Base-by-base conservation (phyloP, 768 basidiomycete genomes). In the Serpula lacrymans region DNA sequence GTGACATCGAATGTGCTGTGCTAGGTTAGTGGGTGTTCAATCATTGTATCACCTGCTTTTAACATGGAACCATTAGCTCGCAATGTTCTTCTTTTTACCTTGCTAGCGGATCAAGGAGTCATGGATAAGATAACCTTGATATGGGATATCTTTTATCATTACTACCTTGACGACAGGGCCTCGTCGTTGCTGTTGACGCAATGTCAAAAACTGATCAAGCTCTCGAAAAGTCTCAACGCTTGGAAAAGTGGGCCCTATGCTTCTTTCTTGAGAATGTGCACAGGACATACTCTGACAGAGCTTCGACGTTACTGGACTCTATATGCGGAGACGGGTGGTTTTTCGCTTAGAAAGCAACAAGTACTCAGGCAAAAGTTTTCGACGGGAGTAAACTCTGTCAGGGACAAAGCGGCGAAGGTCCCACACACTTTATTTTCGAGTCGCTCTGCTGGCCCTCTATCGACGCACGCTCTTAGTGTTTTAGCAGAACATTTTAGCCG, bases 131-230 rank as follows among this genome's bases (percentile, higher is more conserved):
- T 45, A 2, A 42, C 61, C 3, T 39, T 37, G 27, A 37, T 61
- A 17, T 63, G 59, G 61, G 59, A 63, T 23, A 56, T 61, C 24
- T 54, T 61, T 25, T 63, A 61, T 43, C 61, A 61, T 38, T 34
- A 61, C 20, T 6, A 47, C 23, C 35, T 60, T 36, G 59, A 61
- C 36, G 42, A 47, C 32, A 47, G 34, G 2, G 55, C 61, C 1
- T 36, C 52, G 1, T 37, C 51, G 14, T 26, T 63, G 18, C 59
- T 60, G 37, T 26, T 50, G n/a, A 45, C 41, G n/a, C 59, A 60
- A 18, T 63, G 61, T 26, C 45, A 38, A 9, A 63, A 46, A 37
- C 52, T 60, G 24, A 39, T 40, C 12, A 18, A 23, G 6, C 31
- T 56, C 31, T 45, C 51, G 2, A 31, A 40, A 28, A 39, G 50